These are phyloP conservation scores for Takakia lepidozioides DNA, from an alignment of 225 moss, liverwort and hornwort species.

Conservation along the genomic window DNA sequence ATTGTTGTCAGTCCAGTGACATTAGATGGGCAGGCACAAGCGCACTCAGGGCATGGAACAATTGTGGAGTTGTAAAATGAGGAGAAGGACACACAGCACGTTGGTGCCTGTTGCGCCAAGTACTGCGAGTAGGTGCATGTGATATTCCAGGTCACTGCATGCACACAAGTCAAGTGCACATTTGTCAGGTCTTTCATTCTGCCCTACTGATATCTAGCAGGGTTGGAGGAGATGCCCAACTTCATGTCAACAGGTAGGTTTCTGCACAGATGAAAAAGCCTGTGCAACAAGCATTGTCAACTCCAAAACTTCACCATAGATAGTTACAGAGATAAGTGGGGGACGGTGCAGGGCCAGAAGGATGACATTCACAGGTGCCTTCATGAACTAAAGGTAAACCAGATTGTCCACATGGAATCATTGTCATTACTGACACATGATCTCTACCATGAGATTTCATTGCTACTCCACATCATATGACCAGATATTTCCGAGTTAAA, in stretches of 20 bases:
- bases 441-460: too few species aligned
- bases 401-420: too few species aligned
- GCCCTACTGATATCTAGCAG: too few species aligned
- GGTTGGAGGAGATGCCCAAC: too few species aligned
- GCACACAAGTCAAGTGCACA: background rate
- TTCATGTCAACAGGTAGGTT: too few species aligned
- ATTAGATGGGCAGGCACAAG: constrained; percentile 36
- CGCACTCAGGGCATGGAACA: constrained; percentile 34
- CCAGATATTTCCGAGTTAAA: background rate
- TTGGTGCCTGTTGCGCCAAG: constrained; percentile 26
- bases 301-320: background rate
- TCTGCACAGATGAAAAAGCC: too few species aligned
- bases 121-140: constrained; percentile 38
- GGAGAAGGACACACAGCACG: constrained; percentile 55
- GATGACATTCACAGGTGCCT: too few species aligned
- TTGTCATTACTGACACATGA: background rate
- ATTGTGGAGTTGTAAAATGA: constrained; percentile 58
- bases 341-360: too few species aligned
- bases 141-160: constrained; percentile 54
- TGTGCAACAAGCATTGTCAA: background rate
- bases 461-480: too few species aligned
- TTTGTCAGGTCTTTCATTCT: too few species aligned
- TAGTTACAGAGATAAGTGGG: too few species aligned
- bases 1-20: constrained; percentile 35
- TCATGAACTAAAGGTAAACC: too few species aligned